These are phyloP conservation scores for Rhodofomes roseus DNA, from an alignment of 1,284 basidiomycete genomes.

Conservation along the genomic window DNA sequence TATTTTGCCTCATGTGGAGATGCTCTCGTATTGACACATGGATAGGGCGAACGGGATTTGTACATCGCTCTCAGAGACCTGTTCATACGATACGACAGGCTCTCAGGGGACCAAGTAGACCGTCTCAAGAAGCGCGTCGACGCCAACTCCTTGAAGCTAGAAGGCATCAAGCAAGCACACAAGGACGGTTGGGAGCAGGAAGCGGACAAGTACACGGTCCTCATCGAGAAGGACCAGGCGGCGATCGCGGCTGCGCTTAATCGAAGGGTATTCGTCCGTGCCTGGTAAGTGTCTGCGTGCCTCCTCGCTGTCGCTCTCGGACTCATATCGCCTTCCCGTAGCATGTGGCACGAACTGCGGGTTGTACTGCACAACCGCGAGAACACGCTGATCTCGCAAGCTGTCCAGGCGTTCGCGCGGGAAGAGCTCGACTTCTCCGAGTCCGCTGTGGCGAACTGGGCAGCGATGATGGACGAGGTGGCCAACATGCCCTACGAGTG, in stretches of 20 bases:
- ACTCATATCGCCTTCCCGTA: constrained; percentile 24
- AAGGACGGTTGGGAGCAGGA: constrained; percentile 84
- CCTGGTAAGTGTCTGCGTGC: constrained; percentile 50
- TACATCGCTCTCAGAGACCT: constrained; percentile 84
- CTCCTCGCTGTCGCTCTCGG: neutral
- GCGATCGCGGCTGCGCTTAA: constrained; percentile 67
- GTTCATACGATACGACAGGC: constrained; percentile 76
- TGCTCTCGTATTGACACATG: neutral
- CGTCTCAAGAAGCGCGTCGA: constrained; percentile 84
- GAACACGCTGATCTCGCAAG: constrained; percentile 73
- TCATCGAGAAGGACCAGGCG: constrained; percentile 76
- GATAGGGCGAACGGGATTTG: constrained; percentile 79
- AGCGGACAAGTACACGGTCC: constrained; percentile 63
- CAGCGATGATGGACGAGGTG: constrained; percentile 62
- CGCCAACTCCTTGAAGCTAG: constrained; percentile 68
- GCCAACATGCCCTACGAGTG: constrained; percentile 84
- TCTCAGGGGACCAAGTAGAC: constrained; percentile 84
- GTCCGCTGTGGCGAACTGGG: constrained; percentile 67
- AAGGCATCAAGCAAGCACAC: constrained; percentile 59
- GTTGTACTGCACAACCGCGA: constrained; percentile 87
- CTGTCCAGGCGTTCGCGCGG: constrained; percentile 66
- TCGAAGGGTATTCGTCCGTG: constrained; percentile 79
- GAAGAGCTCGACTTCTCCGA: constrained; percentile 70
- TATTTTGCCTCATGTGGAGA: no score
- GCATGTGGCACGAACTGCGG: constrained; percentile 90